Evolutionary conservation across 768 basidiomycete genomes (phyloP).

Genomic region (Crucibulum laeve): DNA sequence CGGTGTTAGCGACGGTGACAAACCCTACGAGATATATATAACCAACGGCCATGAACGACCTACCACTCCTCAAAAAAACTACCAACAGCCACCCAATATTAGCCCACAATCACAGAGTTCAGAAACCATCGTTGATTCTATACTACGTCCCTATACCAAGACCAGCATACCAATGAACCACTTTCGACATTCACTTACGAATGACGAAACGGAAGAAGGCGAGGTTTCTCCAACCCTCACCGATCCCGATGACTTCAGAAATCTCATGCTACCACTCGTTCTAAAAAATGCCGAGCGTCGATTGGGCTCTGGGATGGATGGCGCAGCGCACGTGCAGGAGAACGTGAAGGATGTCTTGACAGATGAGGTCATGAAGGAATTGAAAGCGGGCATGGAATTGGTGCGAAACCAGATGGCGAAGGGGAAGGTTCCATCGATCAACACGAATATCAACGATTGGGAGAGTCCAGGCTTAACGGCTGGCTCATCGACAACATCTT

Average conservation of each 20-base stretch:
- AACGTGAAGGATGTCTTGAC: conserved; percentile 17
- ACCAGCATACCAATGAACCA: too few relatives aligned
- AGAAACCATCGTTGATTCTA: background rate
- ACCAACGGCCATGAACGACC: too few relatives aligned
- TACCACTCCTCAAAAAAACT: too few relatives aligned
- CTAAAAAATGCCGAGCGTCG: conserved; percentile 4
- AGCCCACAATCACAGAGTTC: too few relatives aligned
- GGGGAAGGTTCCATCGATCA: background rate
- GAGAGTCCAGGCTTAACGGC: too few relatives aligned
- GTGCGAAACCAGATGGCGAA: background rate
- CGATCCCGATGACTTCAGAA: conserved; percentile 1
- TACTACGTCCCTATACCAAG: background rate
- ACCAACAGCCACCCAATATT: too few relatives aligned
- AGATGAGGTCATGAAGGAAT: conserved; percentile 10
- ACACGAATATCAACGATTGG: too few relatives aligned
- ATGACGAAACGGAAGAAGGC: background rate
- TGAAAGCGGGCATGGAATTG: background rate
- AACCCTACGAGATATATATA: too few relatives aligned
- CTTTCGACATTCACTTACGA: too few relatives aligned
- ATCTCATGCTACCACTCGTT: conserved; percentile 5
- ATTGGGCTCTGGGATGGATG: conserved; percentile 1
- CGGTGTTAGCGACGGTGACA: too few relatives aligned
- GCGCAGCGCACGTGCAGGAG: conserved; percentile 6
- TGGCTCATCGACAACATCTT: too few relatives aligned
- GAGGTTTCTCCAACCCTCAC: background rate